Evolutionary conservation across 108 stramenopile genomes (phyloP).

Genomic region (Cyclotella choctawhatcheeana): DNA sequence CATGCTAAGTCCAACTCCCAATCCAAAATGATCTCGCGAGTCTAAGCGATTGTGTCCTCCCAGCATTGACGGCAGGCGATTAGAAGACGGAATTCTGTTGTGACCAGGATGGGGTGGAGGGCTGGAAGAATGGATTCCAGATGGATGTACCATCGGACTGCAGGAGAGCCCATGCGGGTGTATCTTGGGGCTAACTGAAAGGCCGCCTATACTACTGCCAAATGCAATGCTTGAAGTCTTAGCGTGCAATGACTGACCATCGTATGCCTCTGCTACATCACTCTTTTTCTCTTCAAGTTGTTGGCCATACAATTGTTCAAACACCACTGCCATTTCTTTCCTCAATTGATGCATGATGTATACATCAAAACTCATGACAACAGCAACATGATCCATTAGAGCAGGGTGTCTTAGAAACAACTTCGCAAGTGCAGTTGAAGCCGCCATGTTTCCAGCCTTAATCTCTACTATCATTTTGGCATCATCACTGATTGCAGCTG

Average conservation of each 20-base stretch:
- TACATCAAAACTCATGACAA: constrained; percentile 58
- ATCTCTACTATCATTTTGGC: constrained; percentile 59
- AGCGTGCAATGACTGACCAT: neutral
- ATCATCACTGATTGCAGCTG: constrained; percentile 43
- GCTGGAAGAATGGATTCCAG: too few relatives aligned
- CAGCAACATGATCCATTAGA: constrained; percentile 55
- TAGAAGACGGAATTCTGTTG: constrained; percentile 12
- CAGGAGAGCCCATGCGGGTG: constrained; percentile 15
- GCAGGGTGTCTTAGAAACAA: constrained; percentile 41
- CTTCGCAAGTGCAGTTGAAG: neutral
- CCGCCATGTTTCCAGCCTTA: constrained; percentile 45
- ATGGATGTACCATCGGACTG: neutral
- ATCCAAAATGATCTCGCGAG: constrained; percentile 21
- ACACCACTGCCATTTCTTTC: constrained; percentile 49
- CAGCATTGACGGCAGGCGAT: constrained; percentile 32
- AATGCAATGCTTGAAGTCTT: constrained; percentile 13
- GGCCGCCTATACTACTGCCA: too few relatives aligned
- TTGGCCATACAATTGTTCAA: constrained; percentile 33
- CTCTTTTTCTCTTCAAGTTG: neutral
- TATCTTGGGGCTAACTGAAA: constrained; percentile 37
- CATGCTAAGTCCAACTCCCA: constrained; percentile 28
- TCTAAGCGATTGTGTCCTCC: constrained; percentile 35
- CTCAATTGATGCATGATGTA: constrained; percentile 52
- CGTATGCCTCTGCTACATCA: neutral
- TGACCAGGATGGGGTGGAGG: too few relatives aligned